Evolutionary conservation across 2,329 filamentous ascomycete species (phyloP), one percentile per base, ranked within the genome.

Genomic region (Pleomassaria siparia): DNA sequence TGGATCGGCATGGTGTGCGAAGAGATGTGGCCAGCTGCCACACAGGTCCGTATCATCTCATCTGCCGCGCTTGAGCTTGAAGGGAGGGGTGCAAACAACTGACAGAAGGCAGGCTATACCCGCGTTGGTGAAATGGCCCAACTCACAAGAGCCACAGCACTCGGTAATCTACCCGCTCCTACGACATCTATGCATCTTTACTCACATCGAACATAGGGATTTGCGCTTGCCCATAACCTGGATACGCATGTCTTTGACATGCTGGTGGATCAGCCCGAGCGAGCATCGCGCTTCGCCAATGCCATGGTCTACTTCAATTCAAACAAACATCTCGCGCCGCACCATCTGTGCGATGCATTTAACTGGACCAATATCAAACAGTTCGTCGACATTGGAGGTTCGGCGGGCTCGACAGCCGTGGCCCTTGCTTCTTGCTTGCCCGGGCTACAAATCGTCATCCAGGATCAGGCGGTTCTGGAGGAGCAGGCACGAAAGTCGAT

Each of bases 381-480:
- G 15, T 13, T 44, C 18, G 42, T 44, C n/a, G 42, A 44, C 21
- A 12, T 44, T 11, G 42, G 42, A 24, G 42, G 42, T 13, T 44
- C 42, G 10, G 15, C 21, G 7, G 42, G 42, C 11, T 6, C 7
- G 8, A 29, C 21, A 13, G 22, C 20, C 12, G 13, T 36, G 13
- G 30, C 15, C 3, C 18, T 44, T 10, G 42, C 30, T 12, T 4
- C 7, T 10, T n/a, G n/a, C n/a, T 44, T 35, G n/a, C 28, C 28
- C 10, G 21, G 16, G n/a, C 29, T 44, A 12, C 18, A 9, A 8
- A 20, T n/a, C 11, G 20, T 44, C 16, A 15, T 36, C 7, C 42
- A 44, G 33, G 42, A 44, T 13, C 42, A 22, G 16, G 21, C 16
- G 7, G n/a, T 12, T n/a, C 13, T 24, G 37, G 22, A 22, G 20